Conservation (phyloP, 305 asterid genomes). For the Fraxinus floribunda region DNA sequence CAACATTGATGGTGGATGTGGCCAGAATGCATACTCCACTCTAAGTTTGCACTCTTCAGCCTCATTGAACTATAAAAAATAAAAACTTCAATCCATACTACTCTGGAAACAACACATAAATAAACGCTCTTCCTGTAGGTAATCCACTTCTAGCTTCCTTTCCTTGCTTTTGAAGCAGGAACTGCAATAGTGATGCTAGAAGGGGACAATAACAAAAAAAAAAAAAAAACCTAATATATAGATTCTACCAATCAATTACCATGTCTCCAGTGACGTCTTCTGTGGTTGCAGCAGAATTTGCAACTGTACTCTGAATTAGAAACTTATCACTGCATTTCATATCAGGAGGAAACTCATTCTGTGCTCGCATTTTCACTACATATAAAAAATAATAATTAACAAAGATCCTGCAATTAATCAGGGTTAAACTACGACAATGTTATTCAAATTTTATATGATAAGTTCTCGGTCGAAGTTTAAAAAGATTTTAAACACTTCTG, state of each 20-base stretch:
- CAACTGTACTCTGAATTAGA: constrained; percentile 43
- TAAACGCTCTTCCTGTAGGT: neutral
- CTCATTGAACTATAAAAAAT: neutral
- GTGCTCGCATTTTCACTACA: constrained; percentile 41
- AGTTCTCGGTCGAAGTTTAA: neutral
- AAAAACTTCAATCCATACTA: neutral
- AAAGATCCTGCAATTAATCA: neutral
- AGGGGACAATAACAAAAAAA: neutral
- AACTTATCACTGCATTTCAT: constrained; percentile 43
- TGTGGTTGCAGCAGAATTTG: constrained; percentile 30
- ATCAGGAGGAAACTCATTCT: constrained; percentile 28
- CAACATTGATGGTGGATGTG: neutral
- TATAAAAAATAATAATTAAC: neutral
- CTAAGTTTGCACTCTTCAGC: constrained; percentile 16
- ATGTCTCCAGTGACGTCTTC: constrained; percentile 35
- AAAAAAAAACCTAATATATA: neutral
- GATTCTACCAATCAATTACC: constrained; percentile 23
- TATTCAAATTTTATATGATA: neutral
- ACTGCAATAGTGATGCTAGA: neutral
- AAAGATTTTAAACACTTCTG: neutral
- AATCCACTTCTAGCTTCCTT: constrained; percentile 5
- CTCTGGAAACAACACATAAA: neutral
- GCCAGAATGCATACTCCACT: constrained; percentile 1
- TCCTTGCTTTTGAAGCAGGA: neutral
- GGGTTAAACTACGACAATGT: neutral